Percentiles rank a stretch among this genome's conserved stretches.
These are phyloP conservation scores for Pyricularia pennisetigena DNA, from an alignment of 2,329 filamentous ascomycete species.

Conservation along the genomic window DNA sequence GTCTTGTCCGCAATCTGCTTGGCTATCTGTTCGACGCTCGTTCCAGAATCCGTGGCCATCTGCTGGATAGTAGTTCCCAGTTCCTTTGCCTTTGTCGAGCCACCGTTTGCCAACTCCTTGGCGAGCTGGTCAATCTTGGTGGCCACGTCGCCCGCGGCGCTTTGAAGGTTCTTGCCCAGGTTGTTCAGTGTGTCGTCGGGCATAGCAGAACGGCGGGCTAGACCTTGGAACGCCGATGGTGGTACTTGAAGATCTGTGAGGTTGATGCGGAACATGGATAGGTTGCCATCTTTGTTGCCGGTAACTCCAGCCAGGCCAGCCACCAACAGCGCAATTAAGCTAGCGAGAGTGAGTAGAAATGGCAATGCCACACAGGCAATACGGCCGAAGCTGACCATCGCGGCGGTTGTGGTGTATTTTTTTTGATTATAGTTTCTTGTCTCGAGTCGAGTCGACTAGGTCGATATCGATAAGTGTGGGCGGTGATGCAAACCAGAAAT, in stretches of 20 bases:
- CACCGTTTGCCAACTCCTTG: background rate
- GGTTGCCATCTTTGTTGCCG: slow-evolving; percentile 30
- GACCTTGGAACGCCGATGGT: slow-evolving; percentile 8
- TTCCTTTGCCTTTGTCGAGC: background rate
- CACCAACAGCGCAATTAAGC: slow-evolving; percentile 59
- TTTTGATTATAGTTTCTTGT: background rate
- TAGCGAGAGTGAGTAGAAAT: slow-evolving; percentile 69
- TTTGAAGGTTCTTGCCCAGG: slow-evolving; percentile 8
- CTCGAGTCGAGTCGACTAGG: background rate
- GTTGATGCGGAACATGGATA: slow-evolving; percentile 53
- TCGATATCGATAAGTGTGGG: background rate
- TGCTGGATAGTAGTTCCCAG: background rate
- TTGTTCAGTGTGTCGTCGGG: background rate
- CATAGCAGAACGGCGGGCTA: slow-evolving; percentile 6
- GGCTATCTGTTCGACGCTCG: background rate
- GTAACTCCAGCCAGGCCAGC: slow-evolving; percentile 45
- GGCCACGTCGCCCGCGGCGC: background rate
- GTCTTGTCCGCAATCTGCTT: slow-evolving; percentile 11
- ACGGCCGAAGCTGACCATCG: slow-evolving; percentile 47
- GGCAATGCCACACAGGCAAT: slow-evolving; percentile 82
- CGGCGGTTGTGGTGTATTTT: slow-evolving; percentile 9
- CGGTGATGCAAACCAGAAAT: background rate
- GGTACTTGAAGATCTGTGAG: slow-evolving; percentile 46
- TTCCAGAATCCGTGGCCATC: background rate
- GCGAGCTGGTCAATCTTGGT: background rate